Evolutionary conservation across 306 rosid genomes (phyloP).

Genomic region (Fragaria nilgerrensis): DNA sequence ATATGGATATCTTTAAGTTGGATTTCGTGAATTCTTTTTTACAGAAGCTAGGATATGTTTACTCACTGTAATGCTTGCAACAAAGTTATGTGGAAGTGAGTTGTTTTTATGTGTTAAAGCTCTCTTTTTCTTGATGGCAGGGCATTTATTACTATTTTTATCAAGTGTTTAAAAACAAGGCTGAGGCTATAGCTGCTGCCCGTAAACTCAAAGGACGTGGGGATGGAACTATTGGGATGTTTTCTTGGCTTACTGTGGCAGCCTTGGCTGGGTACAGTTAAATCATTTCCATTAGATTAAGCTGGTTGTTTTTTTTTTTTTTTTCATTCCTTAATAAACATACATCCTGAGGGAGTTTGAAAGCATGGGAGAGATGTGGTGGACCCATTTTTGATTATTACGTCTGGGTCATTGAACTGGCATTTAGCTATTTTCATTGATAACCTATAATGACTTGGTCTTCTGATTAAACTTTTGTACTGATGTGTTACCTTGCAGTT

Average conservation of each 20-base stretch:
- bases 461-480: neutral
- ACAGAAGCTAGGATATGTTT: neutral
- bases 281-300: neutral
- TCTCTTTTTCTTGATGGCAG: constrained; percentile 35
- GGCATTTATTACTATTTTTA: constrained; percentile 83
- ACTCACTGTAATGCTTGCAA: neutral
- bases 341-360: neutral
- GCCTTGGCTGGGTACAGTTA: constrained; percentile 70
- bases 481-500: constrained; percentile 48
- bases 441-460: constrained; percentile 9
- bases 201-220: constrained; percentile 59
- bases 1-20: neutral
- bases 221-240: constrained; percentile 82
- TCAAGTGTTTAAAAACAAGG: constrained; percentile 82
- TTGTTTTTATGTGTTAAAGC: neutral
- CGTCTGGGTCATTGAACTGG: neutral
- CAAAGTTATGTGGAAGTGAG: neutral
- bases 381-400: neutral
- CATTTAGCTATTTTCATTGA: neutral
- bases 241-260: constrained; percentile 83
- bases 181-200: constrained; percentile 70
- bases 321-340: neutral
- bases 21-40: neutral
- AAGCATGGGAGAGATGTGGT: neutral
- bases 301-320: neutral